A percentile compares a stretch with the other conserved stretches of the same genome.
Evolutionary conservation across 768 basidiomycete genomes (phyloP).

Genomic region (Fistulinella prunicolor): DNA sequence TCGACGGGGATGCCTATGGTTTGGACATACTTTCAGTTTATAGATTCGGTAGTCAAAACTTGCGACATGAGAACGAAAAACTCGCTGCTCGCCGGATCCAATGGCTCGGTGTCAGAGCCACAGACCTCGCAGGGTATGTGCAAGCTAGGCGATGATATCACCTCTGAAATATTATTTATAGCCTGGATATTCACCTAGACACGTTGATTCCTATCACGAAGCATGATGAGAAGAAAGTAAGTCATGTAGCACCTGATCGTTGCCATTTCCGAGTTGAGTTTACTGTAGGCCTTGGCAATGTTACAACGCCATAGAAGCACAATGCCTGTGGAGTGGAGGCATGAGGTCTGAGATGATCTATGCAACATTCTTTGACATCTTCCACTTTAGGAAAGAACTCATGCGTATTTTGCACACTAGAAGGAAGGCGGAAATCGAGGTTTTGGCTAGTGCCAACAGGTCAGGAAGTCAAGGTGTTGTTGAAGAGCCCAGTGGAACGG

Average conservation of each 20-base stretch:
- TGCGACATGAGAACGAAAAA: constrained; percentile 68
- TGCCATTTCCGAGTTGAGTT: neutral
- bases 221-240: constrained; percentile 75
- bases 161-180: constrained; percentile 26
- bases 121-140: constrained; percentile 62
- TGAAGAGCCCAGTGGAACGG: constrained; percentile 11
- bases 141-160: neutral
- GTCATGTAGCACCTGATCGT: neutral
- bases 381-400: constrained; percentile 67
- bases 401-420: constrained; percentile 73
- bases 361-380: neutral
- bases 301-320: constrained; percentile 39
- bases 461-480: neutral
- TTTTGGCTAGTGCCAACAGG: constrained; percentile 36
- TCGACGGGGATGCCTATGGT: constrained; percentile 92
- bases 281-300: constrained; percentile 62
- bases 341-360: constrained; percentile 16
- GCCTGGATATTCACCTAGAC: constrained; percentile 59
- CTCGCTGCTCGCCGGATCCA: constrained; percentile 65
- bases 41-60: constrained; percentile 68
- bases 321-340: constrained; percentile 71
- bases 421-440: constrained; percentile 93
- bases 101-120: constrained; percentile 78
- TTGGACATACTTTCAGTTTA: constrained; percentile 90
- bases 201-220: constrained; percentile 64